phyloP scores from a whole-genome alignment of 768 basidiomycete species.

The Suillus hirtellus region DNA sequence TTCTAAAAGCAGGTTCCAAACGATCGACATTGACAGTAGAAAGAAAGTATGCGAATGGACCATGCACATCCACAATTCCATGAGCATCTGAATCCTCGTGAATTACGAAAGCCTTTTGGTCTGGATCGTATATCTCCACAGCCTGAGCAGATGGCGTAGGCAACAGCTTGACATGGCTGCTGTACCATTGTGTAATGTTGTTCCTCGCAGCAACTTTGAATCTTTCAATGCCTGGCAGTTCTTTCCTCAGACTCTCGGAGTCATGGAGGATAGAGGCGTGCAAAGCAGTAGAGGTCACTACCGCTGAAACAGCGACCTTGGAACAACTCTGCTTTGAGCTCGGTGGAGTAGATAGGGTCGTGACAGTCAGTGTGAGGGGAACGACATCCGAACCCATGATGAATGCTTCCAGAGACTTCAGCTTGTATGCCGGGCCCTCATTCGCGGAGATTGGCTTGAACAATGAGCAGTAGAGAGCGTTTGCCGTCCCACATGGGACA shows the following conservation, averaged over 20 bases:
- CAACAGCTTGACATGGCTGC: slow-evolving; percentile 56
- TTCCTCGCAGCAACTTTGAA: slow-evolving; percentile 84
- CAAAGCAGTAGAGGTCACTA: slow-evolving; percentile 83
- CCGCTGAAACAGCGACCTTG: slow-evolving; percentile 53
- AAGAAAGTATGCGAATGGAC: slow-evolving; percentile 87
- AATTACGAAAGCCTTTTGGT: slow-evolving; percentile 46
- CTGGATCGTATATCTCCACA: slow-evolving; percentile 65
- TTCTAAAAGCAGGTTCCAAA: slow-evolving; percentile 79
- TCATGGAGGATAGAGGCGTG: slow-evolving; percentile 85
- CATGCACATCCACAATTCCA: slow-evolving; percentile 51
- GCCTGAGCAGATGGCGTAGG: slow-evolving; percentile 40
- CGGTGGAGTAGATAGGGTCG: slow-evolving; percentile 42
- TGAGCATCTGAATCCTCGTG: slow-evolving; percentile 37
- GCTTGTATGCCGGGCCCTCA: slow-evolving; percentile 40
- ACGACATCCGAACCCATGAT: slow-evolving; percentile 37
- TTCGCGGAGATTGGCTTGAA: slow-evolving; percentile 51
- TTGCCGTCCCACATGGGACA: slow-evolving; percentile 87
- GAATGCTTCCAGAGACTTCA: slow-evolving; percentile 58
- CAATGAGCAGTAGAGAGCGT: slow-evolving; percentile 81
- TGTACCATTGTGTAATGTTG: slow-evolving; percentile 75
- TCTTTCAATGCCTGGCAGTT: slow-evolving; percentile 76
- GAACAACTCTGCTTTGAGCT: slow-evolving; percentile 21
- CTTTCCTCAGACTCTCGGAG: slow-evolving; percentile 71
- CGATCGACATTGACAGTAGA: slow-evolving; percentile 83
- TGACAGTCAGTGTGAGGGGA: slow-evolving; percentile 56